These are phyloP conservation scores for Sporobolomyces roseus DNA, from an alignment of 768 basidiomycete genomes.

Conservation along the genomic window DNA sequence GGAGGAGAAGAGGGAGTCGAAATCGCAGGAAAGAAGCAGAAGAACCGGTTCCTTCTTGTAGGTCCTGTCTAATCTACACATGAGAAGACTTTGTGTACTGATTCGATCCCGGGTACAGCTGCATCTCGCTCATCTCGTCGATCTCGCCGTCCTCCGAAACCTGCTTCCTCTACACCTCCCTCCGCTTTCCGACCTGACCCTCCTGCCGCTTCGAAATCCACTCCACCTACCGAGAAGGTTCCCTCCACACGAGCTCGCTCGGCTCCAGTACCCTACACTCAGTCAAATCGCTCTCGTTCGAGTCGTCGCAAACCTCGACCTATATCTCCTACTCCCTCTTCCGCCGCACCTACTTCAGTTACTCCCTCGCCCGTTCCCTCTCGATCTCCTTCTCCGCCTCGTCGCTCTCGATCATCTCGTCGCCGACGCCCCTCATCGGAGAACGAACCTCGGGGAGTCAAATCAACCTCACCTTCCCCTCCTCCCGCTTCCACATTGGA, in stretches of 20 bases:
- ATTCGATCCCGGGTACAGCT: not conserved
- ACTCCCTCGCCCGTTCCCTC: not conserved
- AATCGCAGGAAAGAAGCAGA: not conserved
- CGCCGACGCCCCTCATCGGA: not conserved
- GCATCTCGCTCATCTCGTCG: conserved; percentile 3
- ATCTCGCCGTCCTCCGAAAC: not conserved
- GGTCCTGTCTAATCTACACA: no score
- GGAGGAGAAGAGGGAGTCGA: not conserved
- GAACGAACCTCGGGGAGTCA: no score
- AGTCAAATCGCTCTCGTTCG: not conserved
- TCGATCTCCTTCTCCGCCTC: not conserved
- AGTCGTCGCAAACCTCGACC: conserved; percentile 11
- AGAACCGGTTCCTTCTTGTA: no score
- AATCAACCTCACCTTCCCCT: not conserved
- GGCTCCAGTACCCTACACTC: not conserved
- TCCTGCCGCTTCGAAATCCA: no score
- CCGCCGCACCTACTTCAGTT: not conserved
- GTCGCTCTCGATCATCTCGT: not conserved
- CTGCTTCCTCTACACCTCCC: not conserved
- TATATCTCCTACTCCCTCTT: not conserved
- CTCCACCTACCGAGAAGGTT: no score
- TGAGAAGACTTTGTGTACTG: not conserved
- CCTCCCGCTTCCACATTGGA: not conserved
- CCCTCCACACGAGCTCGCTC: not conserved
- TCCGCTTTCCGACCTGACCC: no score